Evolutionary conservation across 2,329 filamentous ascomycete genomes (phyloP), one percentile per base, ranked within the genome.

Genomic region (Torrubiella hemipterigena): DNA sequence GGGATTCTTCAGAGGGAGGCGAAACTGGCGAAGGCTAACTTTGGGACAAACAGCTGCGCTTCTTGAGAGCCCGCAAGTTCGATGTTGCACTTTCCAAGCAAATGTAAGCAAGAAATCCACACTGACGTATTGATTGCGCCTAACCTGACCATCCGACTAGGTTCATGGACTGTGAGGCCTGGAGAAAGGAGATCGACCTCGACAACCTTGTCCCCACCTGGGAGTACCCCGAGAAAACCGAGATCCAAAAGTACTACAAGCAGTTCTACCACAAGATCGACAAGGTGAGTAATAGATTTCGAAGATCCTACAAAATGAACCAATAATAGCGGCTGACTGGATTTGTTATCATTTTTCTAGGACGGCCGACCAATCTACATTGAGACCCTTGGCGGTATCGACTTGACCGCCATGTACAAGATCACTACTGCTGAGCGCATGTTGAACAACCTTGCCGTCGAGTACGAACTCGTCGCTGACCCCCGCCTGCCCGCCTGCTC

Each of bases 231-330:
- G 87, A 95, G 70, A 91, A 89, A 59, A 49, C 72, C 33, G 56
- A 89, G 52, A 73, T 98, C 36, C 83, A 83, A 59, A 67, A 89
- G 60, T 94, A 82, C 69, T 98, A 98, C 63, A 85, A 85, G 29
- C 91, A 98, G 63, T 98, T 91, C 68, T 98, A 98, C 67, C 91
- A 98, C 73, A 95, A 95, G 67, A 89, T 77, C 10, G 84, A 91
- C 61, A 86, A 85, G 63, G 76, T 79, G 55, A 34, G 48, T 32
- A 32, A 37, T 25, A 26, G 27, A 9, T 16, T 27, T 18, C 27
- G 17, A 17, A 10, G 17, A 16, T 37, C 20, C 20, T 61, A 56
- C 69, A 72, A 52, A 14, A 51, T 17, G 26, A 15, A 28, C 14
- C 21, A 14, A 9, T 9, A 14, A 26, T 14, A 11, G 12, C 14